These are phyloP conservation scores for Ustilago sp. DNA, from an alignment of 1,284 basidiomycete species.

Conservation along the genomic window DNA sequence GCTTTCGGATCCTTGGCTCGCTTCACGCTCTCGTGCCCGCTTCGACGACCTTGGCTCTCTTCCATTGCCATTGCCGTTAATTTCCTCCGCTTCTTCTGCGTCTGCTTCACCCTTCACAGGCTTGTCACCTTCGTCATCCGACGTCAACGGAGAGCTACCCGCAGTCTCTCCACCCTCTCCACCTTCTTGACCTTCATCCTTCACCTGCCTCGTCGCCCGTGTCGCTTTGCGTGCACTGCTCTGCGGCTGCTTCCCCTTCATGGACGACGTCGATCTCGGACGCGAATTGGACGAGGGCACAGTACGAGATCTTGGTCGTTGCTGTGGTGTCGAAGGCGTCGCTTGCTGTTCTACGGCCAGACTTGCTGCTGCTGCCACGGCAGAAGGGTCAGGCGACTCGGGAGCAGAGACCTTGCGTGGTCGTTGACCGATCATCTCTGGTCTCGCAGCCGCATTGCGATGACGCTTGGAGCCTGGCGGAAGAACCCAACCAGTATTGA, in stretches of 20 bases:
- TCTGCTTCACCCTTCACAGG: neutral
- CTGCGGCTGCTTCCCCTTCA: conserved; percentile 4
- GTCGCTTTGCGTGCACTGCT: conserved; percentile 15
- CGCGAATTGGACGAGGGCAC: conserved; percentile 20
- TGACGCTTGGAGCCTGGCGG: conserved; percentile 74
- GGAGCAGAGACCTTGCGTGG: conserved; percentile 50
- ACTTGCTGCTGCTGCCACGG: neutral
- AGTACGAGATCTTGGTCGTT: conserved; percentile 33
- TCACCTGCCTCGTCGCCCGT: conserved; percentile 6
- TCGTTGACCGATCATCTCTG: conserved; percentile 38
- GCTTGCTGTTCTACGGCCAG: neutral
- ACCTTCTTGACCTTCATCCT: conserved; percentile 5
- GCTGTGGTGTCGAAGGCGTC: conserved; percentile 17
- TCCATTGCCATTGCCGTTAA: neutral
- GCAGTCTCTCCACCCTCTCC: neutral
- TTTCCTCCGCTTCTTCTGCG: neutral
- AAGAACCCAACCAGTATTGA: conserved; percentile 89
- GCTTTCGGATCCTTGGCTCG: conserved; percentile 8
- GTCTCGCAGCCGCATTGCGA: conserved; percentile 23
- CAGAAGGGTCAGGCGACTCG: conserved; percentile 35
- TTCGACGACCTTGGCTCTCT: conserved; percentile 11
- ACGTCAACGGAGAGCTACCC: conserved; percentile 39
- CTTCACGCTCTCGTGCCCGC: conserved; percentile 17
- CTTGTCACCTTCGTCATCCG: conserved; percentile 38
- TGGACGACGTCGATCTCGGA: neutral